phyloP scores from a whole-genome alignment of 495 filamentous ascomycete species.

The Sordaria brevicollis region DNA sequence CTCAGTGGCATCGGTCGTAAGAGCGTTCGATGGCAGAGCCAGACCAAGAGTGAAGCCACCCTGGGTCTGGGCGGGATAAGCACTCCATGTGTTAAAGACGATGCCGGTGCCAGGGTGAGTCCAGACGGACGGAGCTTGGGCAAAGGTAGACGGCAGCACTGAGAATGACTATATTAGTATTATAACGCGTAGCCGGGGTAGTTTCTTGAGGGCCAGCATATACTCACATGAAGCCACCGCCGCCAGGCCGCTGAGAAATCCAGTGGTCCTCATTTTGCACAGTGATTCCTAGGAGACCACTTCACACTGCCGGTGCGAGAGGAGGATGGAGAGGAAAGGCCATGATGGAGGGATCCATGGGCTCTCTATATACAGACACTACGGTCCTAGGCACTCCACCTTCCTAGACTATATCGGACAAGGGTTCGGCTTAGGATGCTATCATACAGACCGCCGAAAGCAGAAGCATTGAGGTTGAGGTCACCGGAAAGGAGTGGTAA shows the following conservation, averaged over 20 bases:
- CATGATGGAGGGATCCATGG: conserved; percentile 2
- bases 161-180: neutral
- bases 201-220: neutral
- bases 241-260: conserved; percentile 17
- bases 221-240: conserved; percentile 20
- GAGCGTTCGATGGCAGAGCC: conserved; percentile 40
- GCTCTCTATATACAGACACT: neutral
- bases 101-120: conserved; percentile 36
- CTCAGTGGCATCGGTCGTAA: conserved; percentile 42
- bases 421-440: neutral
- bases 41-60: conserved; percentile 45
- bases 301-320: conserved; percentile 4
- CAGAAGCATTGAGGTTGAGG: neutral
- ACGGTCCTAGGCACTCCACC: neutral
- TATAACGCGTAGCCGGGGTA: neutral
- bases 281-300: neutral
- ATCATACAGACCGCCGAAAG: neutral
- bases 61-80: conserved; percentile 14
- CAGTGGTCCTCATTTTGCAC: conserved; percentile 16
- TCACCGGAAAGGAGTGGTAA: neutral
- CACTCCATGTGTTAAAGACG: conserved; percentile 33
- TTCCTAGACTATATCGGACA: neutral
- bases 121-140: conserved; percentile 19
- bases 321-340: neutral
- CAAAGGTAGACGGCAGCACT: conserved; percentile 18